Base-by-base conservation (phyloP, 306 rosid species). In the Adenanthera pavonina region DNA sequence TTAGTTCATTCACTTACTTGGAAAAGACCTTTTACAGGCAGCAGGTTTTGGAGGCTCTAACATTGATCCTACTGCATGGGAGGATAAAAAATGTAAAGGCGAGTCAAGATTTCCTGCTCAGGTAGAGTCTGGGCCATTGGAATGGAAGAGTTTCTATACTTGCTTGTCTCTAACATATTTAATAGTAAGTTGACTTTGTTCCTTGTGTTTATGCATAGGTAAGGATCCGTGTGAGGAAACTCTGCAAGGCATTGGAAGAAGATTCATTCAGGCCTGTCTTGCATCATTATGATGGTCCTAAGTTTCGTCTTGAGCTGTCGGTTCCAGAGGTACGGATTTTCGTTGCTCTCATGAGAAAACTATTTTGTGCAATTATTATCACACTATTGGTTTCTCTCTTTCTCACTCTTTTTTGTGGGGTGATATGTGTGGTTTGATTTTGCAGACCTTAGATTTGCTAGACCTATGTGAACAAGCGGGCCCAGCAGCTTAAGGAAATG, bases 51-150 rank as follows among this genome's bases (percentile, higher is more conserved):
- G 98, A 65, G 98, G 98, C 77, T 94, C 98, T 78, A 94, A 92
- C 95, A 94, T 94, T 62, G 98, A 94, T 84, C 95, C 98, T 80
- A 91, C 97, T 82, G 98, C 98, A 34, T 94, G 98, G 98, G 98
- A 94, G 90, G 98, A 94, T 74, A 94, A 94, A 87, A 94, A 94
- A 70, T 94, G 97, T 85, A 94, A 92, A 85, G 98, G 98, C 52
- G 98, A 94, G 78, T 94, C 98, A 36, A 90, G 98, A 85, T 92
- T 95, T 81, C 98, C 97, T 34, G 98, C 98, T 61, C 97, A 92
- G 98, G 98, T 95, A 91, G 79, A 74, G 77, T 78, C 51, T 75
- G 20, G 17, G 51, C 48, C 6, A 60, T 71, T 71, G 66, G 34
- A 62, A 69, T 80, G 43, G 19, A 38, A 46, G 59, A n/a, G 36